A percentile compares a stretch with the other conserved stretches of the same genome.
Conservation (phyloP, 192 early-diverging fungal species). For the Dissophora ornata region DNA sequence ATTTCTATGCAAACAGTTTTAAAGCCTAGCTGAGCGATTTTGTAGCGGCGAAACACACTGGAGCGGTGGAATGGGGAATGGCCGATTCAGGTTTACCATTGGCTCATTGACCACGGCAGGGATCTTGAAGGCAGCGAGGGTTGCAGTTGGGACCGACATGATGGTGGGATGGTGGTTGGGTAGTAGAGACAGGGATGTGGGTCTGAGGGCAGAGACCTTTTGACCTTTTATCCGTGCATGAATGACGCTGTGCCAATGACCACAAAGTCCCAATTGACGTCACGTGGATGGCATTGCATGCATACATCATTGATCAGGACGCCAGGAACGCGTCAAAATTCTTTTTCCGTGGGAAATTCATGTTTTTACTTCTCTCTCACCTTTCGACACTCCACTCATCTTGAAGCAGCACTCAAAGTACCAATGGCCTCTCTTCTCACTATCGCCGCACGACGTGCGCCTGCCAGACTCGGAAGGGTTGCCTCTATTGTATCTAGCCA, state of each 20-base stretch:
- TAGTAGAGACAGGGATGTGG: too few relatives aligned
- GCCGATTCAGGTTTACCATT: slow-evolving; percentile 65
- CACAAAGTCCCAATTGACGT: too few relatives aligned
- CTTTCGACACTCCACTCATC: slow-evolving; percentile 13
- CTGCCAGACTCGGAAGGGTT: slow-evolving; percentile 18
- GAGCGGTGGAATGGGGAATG: neutral
- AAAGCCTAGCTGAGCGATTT: too few relatives aligned
- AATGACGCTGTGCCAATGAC: too few relatives aligned
- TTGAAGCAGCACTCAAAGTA: neutral
- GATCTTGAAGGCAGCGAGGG: slow-evolving; percentile 83
- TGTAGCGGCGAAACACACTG: neutral
- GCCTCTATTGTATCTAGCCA: slow-evolving; percentile 20
- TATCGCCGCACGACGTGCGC: slow-evolving; percentile 30
- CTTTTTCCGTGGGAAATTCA: too few relatives aligned
- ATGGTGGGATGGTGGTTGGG: too few relatives aligned
- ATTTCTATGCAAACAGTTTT: slow-evolving; percentile 52
- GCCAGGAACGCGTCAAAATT: too few relatives aligned
- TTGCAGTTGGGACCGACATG: slow-evolving; percentile 62
- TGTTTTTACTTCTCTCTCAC: too few relatives aligned
- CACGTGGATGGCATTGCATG: too few relatives aligned
- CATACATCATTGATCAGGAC: too few relatives aligned
- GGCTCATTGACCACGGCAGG: slow-evolving; percentile 90
- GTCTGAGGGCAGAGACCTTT: too few relatives aligned
- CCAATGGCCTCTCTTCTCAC: slow-evolving; percentile 37
- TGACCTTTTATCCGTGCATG: too few relatives aligned